Percentiles rank a stretch among this genome's conserved stretches.
Conservation (phyloP, 1,284 basidiomycete genomes). For the Nidula niveotomentosa region DNA sequence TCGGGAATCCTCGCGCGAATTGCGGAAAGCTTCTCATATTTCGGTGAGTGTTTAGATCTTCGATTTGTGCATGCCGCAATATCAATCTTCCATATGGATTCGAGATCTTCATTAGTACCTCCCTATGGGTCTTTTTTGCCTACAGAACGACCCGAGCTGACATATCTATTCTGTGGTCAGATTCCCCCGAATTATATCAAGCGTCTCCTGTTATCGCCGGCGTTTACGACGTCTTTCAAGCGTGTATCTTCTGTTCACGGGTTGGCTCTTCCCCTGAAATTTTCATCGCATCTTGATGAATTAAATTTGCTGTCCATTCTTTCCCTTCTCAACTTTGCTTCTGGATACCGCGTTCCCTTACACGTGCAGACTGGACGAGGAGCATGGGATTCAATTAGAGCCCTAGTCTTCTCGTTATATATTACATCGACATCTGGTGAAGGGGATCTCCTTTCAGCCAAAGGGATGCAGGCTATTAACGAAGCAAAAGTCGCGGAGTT, state of each 20-base stretch:
- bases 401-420: slow-evolving; percentile 70
- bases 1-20: slow-evolving; percentile 43
- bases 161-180: no score
- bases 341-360: slow-evolving; percentile 73
- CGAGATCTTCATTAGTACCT: no score
- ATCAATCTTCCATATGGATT: neutral
- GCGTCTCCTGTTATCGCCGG: slow-evolving; percentile 60
- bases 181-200: slow-evolving; percentile 55
- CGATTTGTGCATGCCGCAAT: neutral
- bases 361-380: slow-evolving; percentile 71
- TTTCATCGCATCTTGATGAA: slow-evolving; percentile 67
- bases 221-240: slow-evolving; percentile 62
- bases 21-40: slow-evolving; percentile 43
- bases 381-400: slow-evolving; percentile 79
- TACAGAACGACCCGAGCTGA: no score
- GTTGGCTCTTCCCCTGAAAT: slow-evolving; percentile 73
- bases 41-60: slow-evolving; percentile 36
- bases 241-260: slow-evolving; percentile 65
- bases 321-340: slow-evolving; percentile 78
- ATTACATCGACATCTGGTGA: slow-evolving; percentile 59
- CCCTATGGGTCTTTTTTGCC: no score
- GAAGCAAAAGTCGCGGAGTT: slow-evolving; percentile 67
- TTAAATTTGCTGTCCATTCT: slow-evolving; percentile 74
- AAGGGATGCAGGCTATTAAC: slow-evolving; percentile 57
- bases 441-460: slow-evolving; percentile 63